Evolutionary conservation across 2,329 filamentous ascomycete species (phyloP).

Genomic region (Verticillium dahliae): DNA sequence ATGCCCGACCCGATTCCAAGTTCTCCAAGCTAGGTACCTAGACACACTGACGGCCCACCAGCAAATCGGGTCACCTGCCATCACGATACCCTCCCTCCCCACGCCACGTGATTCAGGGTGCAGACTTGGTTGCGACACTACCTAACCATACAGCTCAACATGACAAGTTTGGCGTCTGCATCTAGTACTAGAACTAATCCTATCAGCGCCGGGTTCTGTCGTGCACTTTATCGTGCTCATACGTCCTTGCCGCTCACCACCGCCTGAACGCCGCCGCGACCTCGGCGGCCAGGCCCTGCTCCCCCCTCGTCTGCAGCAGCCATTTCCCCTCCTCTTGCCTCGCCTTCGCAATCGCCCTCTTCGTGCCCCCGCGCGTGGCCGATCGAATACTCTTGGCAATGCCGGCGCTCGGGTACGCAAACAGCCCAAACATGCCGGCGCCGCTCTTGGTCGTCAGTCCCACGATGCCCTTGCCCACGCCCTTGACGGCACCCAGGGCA

Average conservation of each 20-base stretch:
- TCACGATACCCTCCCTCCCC: not conserved
- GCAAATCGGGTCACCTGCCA: not conserved
- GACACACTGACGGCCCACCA: not conserved
- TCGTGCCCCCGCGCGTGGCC: slow-evolving; percentile 1
- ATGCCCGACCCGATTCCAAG: not conserved
- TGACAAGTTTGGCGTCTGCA: no score
- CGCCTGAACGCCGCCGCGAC: not conserved
- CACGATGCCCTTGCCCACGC: slow-evolving; percentile 75
- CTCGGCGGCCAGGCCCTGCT: not conserved
- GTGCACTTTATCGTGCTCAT: not conserved
- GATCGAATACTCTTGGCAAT: slow-evolving; percentile 10
- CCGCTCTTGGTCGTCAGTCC: slow-evolving; percentile 75
- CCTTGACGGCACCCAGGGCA: slow-evolving; percentile 62
- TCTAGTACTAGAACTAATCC: no score
- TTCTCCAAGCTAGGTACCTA: not conserved
- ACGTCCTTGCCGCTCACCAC: not conserved
- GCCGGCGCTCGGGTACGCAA: not conserved
- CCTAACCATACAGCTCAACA: no score
- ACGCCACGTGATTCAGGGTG: no score
- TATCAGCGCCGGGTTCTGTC: no score
- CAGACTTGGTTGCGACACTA: no score
- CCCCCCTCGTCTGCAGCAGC: not conserved
- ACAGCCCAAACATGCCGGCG: slow-evolving; percentile 48
- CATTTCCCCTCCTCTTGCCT: slow-evolving; percentile 5
- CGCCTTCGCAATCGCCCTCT: slow-evolving; percentile 1